Base-by-base conservation (phyloP, 148 eudicot genomes). In the Polygonum maritimum region DNA sequence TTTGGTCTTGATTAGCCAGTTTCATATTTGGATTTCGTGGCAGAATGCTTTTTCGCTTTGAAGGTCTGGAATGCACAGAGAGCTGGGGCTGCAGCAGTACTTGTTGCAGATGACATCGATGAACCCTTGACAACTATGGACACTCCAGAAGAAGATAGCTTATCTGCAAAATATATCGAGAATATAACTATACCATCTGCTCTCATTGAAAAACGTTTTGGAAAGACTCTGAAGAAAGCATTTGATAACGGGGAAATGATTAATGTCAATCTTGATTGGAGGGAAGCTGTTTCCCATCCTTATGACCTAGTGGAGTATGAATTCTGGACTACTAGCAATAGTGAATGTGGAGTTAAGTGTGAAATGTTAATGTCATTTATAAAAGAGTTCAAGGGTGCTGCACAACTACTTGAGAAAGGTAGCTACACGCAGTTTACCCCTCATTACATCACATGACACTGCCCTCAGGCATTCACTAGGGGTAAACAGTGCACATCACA, bases 251-350 rank as follows among this genome's bases (percentile, higher is more conserved):
- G 90, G 12, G 96, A 93, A 19, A 88, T 89, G 94, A 92, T 93
- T 40, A 91, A 91, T 78, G 91, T 93, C 63, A 93, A 93, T 85
- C 97, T 93, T 73, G 98, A 93, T 78, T 93, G 98, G 98, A 85
- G 98, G 80, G 98, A 93, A 84, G 86, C 98, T 80, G 94, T 93
- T 78, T 97, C 94, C 48, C 98, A 93, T 79, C 98, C 98, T 15
- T 97, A 93, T 85, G 92, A 87, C 78, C 86, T 94, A 69, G 98
- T 93, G 48, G 98, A 93, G 69, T 93, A 93, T 74, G 97, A 93
- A 79, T 80, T 94, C 19, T 94, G 98, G 98, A 91, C 95, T n/a
- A 94, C 92, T 73, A 94, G 98, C 85, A 94, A 91, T 75, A 92
- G 87, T 80, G 97, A 89, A 82, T 94, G 98, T 81, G 97, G 98